Percentiles rank a stretch among this genome's conserved stretches.
Conservation (phyloP, 495 filamentous ascomycete species). For the Amphirosellinia nigrospora region DNA sequence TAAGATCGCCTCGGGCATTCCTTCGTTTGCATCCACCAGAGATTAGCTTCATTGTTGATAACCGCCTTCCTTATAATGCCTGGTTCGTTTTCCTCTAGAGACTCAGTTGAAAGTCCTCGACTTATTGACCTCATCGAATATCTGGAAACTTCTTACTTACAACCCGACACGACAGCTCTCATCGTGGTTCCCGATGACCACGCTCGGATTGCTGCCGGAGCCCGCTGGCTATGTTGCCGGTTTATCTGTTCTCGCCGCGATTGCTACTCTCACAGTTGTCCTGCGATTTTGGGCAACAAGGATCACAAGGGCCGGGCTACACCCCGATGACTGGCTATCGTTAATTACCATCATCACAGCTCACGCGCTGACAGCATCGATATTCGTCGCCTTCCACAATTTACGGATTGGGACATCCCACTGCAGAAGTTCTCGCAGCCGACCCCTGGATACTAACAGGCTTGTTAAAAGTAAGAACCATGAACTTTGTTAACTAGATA, state of each 20-base stretch:
- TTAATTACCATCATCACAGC: background rate
- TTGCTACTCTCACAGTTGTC: background rate
- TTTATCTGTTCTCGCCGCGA: background rate
- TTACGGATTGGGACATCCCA: background rate
- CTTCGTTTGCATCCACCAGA: background rate
- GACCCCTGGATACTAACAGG: background rate
- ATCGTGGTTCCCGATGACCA: background rate
- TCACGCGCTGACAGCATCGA: background rate
- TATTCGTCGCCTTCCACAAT: background rate
- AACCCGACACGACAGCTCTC: background rate
- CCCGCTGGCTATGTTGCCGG: background rate
- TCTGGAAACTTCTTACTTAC: background rate
- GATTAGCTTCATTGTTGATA: background rate
- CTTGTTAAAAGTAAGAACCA: background rate
- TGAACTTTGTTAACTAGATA: background rate
- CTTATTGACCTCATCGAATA: background rate
- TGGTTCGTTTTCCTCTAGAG: background rate
- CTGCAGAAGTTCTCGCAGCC: background rate
- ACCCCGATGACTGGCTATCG: background rate
- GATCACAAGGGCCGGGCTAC: background rate
- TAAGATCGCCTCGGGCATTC: background rate
- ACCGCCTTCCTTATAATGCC: background rate
- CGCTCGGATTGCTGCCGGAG: background rate
- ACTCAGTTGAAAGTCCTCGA: background rate
- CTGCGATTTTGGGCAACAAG: background rate